Base-by-base conservation (phyloP, 2,329 filamentous ascomycete genomes). In the Aspergillus ustus region DNA sequence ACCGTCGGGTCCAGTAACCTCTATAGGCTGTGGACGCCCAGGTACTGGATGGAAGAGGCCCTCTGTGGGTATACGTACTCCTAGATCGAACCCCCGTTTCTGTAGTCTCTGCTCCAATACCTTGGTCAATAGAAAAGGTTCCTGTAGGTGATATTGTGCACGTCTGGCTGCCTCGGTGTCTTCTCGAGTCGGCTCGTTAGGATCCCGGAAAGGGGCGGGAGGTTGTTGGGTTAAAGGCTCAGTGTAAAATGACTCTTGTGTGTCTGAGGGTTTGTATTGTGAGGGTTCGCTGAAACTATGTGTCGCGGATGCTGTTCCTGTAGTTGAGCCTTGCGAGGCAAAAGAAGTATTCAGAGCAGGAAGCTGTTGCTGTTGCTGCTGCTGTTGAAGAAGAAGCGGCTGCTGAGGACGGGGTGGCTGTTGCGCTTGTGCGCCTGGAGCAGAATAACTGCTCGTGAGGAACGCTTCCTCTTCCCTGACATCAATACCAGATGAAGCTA, bases 401-500 rank as follows among this genome's bases (percentile, higher is more conserved):
- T 67, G 87, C 81, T 57, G 58, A 57, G 62, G 68, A 64, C 75
- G 68, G 25, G 69, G 69, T 51, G 67, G 65, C 59, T 73, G 69
- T 59, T 76, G 75, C 59, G 69, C 70, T 66, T 75, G 72, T 54
- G 70, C 70, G 59, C 69, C 71, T 83, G 57, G 81, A 77, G 61
- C 77, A 68, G 69, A 80, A 75, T 72, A 83, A 71, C 72, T 81
- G 72, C 72, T 88, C 49, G 91, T 89, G 75, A 95, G 83, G 67
- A 88, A 91, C 69, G 93, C 91, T 72, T 96, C 92, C 75, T 97
- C 93, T 66, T 92, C 92, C 61, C 90, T 88, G 51, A 97, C 78
- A 79, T 97, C 91, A 65, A 97, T 92, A 53, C 92, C 93, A 17
- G 92, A 94, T 19, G 91, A 91, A 19, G 89, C 89, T 58, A 97